Evolutionary conservation across 176 grass and related monocot genomes (phyloP), one percentile per base, ranked within the genome.

Genomic region (Eleusine coracana): DNA sequence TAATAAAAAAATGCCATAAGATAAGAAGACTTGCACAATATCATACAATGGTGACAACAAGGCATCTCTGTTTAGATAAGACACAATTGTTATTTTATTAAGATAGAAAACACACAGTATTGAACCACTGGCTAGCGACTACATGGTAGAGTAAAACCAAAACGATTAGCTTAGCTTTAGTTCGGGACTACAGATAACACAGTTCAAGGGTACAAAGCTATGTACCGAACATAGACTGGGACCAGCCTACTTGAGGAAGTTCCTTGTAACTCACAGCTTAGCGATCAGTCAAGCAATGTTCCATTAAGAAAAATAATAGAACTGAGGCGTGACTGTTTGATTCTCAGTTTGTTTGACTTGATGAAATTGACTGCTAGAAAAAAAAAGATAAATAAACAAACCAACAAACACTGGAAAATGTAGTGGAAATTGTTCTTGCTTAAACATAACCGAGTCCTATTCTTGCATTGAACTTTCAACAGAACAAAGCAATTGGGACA

Each of bases 251-350:
- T 80, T 18, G 29, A 68, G 8, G 46, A 23, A 31, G 46, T 37
- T 80, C 60, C 44, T 51, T 78, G 11, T 78, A 79, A 27, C 51
- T 37, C 18, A 79, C 28, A 79, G 10, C 25, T 78, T 7, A 66
- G 34, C 16, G 13, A 39, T 9, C 34, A 17, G 34, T 17, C 10
- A 5, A 58, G 18, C 39, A 42, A 5, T 23, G 41, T 70, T 42
- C 16, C 20, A 69, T 38, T 10, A 42, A 70, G 40, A 52, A 51
- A 21, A 17, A 66, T 0, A 29, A 46, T 28, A 18, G 7, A 65
- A 65, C 34, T 80, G 49, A 56, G 40, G 49, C 49, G 28, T 58
- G 49, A 17, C 13, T 42, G 15, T 55, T 40, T 38, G 0, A 15
- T 55, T 80, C 31, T 69, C 11, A 39, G 37, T 5, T 75, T 27